Evolutionary conservation across 2,329 filamentous ascomycete genomes (phyloP).

Genomic region (Aspergillus ibericus): DNA sequence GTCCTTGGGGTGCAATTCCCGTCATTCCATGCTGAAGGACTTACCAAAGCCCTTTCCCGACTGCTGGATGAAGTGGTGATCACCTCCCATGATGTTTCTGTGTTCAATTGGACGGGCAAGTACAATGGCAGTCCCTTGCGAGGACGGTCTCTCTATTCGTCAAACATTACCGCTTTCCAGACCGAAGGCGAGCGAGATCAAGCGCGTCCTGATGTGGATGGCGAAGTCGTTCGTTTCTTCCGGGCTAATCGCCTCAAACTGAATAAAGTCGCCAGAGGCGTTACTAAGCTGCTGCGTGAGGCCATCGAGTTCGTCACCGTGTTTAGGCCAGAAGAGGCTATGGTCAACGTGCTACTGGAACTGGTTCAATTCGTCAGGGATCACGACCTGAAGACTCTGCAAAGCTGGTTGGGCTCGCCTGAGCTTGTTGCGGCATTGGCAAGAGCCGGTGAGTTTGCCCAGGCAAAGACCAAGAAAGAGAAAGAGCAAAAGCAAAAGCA

Average conservation of each 20-base stretch:
- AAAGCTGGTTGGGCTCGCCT: neutral
- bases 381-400: neutral
- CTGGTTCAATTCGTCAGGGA: neutral
- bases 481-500: neutral
- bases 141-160: slow-evolving; percentile 13
- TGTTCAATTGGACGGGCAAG: slow-evolving; percentile 16
- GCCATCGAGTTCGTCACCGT: neutral
- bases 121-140: slow-evolving; percentile 9
- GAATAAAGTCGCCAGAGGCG: neutral
- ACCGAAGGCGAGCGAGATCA: neutral
- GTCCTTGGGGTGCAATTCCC: slow-evolving; percentile 20
- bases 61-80: slow-evolving; percentile 19
- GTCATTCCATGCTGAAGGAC: slow-evolving; percentile 18
- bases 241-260: neutral
- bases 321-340: neutral
- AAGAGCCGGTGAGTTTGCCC: neutral
- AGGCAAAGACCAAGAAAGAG: neutral
- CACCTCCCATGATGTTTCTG: slow-evolving; percentile 17
- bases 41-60: slow-evolving; percentile 16
- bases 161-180: slow-evolving; percentile 10
- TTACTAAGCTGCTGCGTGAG: neutral
- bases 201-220: neutral
- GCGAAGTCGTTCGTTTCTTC: neutral
- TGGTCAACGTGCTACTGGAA: neutral
- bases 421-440: neutral